Conservation (phyloP, 495 filamentous ascomycete species). For the Daldinia concentrica region DNA sequence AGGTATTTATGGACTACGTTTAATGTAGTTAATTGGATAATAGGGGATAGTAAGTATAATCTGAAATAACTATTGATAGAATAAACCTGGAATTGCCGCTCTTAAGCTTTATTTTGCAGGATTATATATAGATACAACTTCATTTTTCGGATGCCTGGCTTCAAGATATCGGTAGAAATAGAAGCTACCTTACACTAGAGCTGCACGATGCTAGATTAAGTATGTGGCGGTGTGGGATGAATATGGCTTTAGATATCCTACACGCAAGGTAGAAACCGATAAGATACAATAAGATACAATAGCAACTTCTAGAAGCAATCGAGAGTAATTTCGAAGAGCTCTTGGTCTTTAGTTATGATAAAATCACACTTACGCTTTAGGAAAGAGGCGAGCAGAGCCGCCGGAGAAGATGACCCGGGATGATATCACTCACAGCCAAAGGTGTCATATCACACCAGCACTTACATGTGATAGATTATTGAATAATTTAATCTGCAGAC, state of each 20-base stretch:
- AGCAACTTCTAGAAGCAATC: constrained; percentile 10
- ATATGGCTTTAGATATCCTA: not conserved
- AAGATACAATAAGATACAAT: not conserved
- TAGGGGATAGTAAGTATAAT: too few relatives aligned
- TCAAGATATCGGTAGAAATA: not conserved
- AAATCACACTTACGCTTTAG: constrained; percentile 8
- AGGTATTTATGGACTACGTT: not conserved
- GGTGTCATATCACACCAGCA: not conserved
- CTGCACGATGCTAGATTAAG: not conserved
- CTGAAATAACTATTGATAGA: too few relatives aligned
- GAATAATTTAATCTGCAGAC: not conserved
- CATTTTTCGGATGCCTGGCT: too few relatives aligned
- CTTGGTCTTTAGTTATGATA: constrained; percentile 13
- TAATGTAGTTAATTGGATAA: not conserved
- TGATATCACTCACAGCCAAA: constrained; percentile 28
- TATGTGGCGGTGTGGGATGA: not conserved
- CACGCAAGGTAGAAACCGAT: not conserved
- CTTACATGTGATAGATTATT: not conserved
- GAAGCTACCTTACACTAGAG: not conserved
- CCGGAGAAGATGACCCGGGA: constrained; percentile 19
- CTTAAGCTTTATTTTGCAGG: too few relatives aligned
- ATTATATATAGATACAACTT: too few relatives aligned
- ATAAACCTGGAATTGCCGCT: too few relatives aligned
- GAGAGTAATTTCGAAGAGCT: not conserved
- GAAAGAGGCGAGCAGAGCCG: constrained; percentile 32